These are phyloP conservation scores for Parmelia sp. DNA, from an alignment of 495 filamentous ascomycete genomes.

Conservation along the genomic window DNA sequence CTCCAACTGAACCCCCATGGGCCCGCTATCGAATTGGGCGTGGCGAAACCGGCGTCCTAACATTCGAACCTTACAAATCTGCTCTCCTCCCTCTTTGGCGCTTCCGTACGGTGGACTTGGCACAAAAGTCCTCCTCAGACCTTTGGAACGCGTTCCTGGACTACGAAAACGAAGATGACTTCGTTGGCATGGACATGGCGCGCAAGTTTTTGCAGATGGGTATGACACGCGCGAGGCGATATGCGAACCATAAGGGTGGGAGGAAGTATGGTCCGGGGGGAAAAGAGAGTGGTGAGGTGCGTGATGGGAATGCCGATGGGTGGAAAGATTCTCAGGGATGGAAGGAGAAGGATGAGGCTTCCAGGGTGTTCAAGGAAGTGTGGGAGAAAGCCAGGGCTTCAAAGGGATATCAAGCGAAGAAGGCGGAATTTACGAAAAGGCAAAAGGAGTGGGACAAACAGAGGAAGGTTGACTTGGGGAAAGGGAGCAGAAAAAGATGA, in stretches of 20 bases:
- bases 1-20: conserved; percentile 46
- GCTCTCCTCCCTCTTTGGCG: conserved; percentile 44
- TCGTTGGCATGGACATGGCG: conserved; percentile 49
- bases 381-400: conserved; percentile 38
- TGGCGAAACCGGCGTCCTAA: conserved; percentile 48
- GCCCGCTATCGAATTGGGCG: conserved; percentile 45
- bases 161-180: conserved; percentile 40
- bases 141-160: conserved; percentile 38
- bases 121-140: conserved; percentile 31
- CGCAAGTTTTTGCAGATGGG: conserved; percentile 52
- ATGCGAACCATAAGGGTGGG: conserved; percentile 47
- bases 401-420: conserved; percentile 37
- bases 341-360: conserved; percentile 67
- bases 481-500: not conserved
- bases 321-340: conserved; percentile 47
- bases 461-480: not conserved
- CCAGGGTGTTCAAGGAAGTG: conserved; percentile 34
- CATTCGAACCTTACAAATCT: conserved; percentile 50
- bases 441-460: conserved; percentile 36
- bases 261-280: conserved; percentile 35
- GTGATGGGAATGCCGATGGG: conserved; percentile 50
- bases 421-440: conserved; percentile 35
- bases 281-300: conserved; percentile 18
- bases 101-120: conserved; percentile 42
- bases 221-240: conserved; percentile 46